Evolutionary conservation across 192 early-diverging fungal species (phyloP).

Genomic region (Paraglomus occultum): DNA sequence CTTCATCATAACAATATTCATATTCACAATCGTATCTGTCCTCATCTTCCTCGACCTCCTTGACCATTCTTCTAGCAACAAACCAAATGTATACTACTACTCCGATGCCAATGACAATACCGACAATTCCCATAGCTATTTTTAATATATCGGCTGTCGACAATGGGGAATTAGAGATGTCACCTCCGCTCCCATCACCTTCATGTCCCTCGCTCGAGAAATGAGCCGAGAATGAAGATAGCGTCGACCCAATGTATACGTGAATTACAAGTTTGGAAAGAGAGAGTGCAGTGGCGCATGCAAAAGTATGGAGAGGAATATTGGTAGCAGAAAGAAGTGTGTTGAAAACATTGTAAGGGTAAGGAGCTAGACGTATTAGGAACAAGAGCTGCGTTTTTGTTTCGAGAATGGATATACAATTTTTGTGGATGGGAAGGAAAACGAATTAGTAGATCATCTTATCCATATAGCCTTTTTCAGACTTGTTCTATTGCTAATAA

Average conservation of each 20-base stretch:
- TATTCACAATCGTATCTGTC: background rate
- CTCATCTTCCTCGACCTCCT: slow-evolving; percentile 35
- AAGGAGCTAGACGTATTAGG: slow-evolving; percentile 68
- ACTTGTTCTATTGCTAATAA: background rate
- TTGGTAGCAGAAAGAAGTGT: slow-evolving; percentile 54
- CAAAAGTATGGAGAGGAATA: slow-evolving; percentile 46
- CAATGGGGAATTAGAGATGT: slow-evolving; percentile 5
- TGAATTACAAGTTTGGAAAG: slow-evolving; percentile 56
- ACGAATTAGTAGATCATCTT: background rate
- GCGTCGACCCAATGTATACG: slow-evolving; percentile 60
- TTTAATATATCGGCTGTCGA: slow-evolving; percentile 29
- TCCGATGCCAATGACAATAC: slow-evolving; percentile 40
- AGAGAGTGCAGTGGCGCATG: slow-evolving; percentile 53
- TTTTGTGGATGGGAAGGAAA: background rate
- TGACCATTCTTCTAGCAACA: slow-evolving; percentile 43
- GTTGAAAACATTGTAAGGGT: slow-evolving; percentile 68
- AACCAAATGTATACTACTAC: slow-evolving; percentile 52
- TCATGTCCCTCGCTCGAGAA: slow-evolving; percentile 20
- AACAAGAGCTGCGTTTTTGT: slow-evolving; percentile 51
- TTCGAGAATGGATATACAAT: background rate
- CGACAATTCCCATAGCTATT: slow-evolving; percentile 29
- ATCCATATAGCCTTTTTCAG: background rate
- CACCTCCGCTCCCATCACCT: slow-evolving; percentile 27
- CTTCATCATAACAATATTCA: slow-evolving; percentile 28
- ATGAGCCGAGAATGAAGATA: slow-evolving; percentile 48